Conservation (phyloP, 2,329 filamentous ascomycete genomes). For the Phaeosphaeria sp. region DNA sequence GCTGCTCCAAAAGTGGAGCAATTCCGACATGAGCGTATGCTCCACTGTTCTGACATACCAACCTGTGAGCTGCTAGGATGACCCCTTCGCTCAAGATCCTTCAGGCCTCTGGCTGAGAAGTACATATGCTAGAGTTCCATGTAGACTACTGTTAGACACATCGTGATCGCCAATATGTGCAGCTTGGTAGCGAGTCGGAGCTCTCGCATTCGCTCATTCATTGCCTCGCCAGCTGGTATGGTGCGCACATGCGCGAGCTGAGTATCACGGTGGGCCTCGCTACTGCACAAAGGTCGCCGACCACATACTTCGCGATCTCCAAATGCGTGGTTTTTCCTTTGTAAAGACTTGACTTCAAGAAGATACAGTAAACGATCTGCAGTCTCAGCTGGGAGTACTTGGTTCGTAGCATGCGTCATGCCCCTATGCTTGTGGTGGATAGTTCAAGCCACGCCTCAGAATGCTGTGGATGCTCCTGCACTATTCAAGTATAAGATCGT, state of each 20-base stretch:
- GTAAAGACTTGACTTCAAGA: not conserved
- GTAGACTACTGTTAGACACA: not conserved
- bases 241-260: not conserved
- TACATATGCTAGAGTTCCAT: not conserved
- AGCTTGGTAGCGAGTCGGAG: not conserved
- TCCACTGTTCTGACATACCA: not conserved
- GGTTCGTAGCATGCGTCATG: not conserved
- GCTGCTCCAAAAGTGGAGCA: not conserved
- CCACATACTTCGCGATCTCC: not conserved
- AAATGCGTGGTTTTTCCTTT: not conserved
- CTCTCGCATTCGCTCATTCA: not conserved
- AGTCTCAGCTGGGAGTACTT: not conserved
- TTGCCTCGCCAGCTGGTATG: not conserved
- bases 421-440: not conserved
- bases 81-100: not conserved
- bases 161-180: constrained; percentile 1
- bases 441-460: not conserved
- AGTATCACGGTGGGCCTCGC: not conserved
- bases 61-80: not conserved
- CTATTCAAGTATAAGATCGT: not conserved
- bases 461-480: not conserved
- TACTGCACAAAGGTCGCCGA: constrained; percentile 8
- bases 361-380: not conserved
- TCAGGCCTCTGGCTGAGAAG: not conserved
- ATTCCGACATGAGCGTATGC: not conserved